These are phyloP conservation scores for Solanum pinnatisectum DNA, from an alignment of 257 asterid species.

Conservation along the genomic window DNA sequence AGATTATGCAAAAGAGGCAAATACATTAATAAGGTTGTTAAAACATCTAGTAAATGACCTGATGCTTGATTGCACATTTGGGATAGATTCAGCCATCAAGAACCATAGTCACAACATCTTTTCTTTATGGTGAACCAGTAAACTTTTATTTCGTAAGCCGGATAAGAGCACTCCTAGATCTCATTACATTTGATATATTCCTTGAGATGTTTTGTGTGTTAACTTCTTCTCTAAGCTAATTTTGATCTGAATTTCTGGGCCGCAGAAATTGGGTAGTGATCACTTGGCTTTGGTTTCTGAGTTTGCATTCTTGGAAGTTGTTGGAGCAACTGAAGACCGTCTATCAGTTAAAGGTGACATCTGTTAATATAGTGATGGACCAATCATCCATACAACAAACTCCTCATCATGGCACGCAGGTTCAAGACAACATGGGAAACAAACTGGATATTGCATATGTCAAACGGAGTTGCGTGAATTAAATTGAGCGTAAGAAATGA, in stretches of 20 bases:
- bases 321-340: background rate
- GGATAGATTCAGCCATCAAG: background rate
- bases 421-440: background rate
- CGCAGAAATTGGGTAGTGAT: conserved; percentile 30
- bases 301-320: conserved; percentile 9
- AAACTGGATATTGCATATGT: background rate
- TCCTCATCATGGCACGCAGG: background rate
- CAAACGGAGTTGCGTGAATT: background rate
- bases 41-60: background rate
- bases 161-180: background rate
- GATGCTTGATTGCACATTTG: background rate
- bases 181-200: background rate
- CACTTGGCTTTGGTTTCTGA: conserved; percentile 35
- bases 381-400: background rate
- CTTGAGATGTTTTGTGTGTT: background rate
- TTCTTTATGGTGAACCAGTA: background rate
- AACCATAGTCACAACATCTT: background rate
- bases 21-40: background rate
- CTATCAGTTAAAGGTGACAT: background rate
- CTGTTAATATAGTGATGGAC: background rate
- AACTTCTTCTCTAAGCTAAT: background rate
- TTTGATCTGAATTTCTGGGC: background rate
- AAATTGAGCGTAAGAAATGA: background rate
- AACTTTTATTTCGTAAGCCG: background rate
- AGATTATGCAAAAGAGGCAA: background rate